These are phyloP conservation scores for Macrophomina phaseolina DNA, from an alignment of 2,329 filamentous ascomycete genomes.

Conservation along the genomic window DNA sequence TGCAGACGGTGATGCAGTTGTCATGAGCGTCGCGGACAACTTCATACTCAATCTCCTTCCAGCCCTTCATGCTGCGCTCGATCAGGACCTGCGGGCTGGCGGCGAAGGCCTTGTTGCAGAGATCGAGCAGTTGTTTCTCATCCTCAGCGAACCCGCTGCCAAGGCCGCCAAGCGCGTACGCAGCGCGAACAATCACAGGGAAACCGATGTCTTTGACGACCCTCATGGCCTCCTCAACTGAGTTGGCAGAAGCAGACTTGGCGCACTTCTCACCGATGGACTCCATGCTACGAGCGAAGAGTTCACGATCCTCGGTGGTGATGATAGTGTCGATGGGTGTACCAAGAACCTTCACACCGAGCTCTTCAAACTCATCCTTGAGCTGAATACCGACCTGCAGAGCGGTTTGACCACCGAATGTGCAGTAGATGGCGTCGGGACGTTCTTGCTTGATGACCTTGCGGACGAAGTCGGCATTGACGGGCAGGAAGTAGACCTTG, in stretches of 20 bases:
- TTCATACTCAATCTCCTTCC: slow-evolving; percentile 99
- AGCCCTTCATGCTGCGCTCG: slow-evolving; percentile 98
- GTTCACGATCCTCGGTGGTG: slow-evolving; percentile 95
- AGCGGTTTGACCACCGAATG: slow-evolving; percentile 96
- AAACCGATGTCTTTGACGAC: slow-evolving; percentile 92
- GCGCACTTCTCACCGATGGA: slow-evolving; percentile 97
- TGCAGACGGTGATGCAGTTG: slow-evolving; percentile 99
- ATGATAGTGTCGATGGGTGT: slow-evolving; percentile 98
- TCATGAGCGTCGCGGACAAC: slow-evolving; percentile 94
- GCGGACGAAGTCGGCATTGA: slow-evolving; percentile 95
- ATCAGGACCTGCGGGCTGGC: slow-evolving; percentile 95
- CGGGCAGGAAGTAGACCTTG: slow-evolving; percentile 98
- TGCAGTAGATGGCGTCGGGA: slow-evolving; percentile 96
- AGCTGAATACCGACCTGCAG: slow-evolving; percentile 96
- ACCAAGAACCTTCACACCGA: slow-evolving; percentile 92
- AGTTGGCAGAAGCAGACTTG: slow-evolving; percentile 92
- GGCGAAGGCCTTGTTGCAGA: slow-evolving; percentile 94
- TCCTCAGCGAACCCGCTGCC: slow-evolving; percentile 96
- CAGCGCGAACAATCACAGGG: slow-evolving; percentile 95
- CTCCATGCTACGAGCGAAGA: slow-evolving; percentile 98
- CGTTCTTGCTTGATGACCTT: slow-evolving; percentile 96
- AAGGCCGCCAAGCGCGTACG: slow-evolving; percentile 92
- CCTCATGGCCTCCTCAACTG: slow-evolving; percentile 83
- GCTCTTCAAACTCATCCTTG: slow-evolving; percentile 92
- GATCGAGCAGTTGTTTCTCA: slow-evolving; percentile 78